Percentiles rank a stretch among this genome's conserved stretches.
phyloP scores from a whole-genome alignment of 257 asterid genomes.

The Petrea volubilis region DNA sequence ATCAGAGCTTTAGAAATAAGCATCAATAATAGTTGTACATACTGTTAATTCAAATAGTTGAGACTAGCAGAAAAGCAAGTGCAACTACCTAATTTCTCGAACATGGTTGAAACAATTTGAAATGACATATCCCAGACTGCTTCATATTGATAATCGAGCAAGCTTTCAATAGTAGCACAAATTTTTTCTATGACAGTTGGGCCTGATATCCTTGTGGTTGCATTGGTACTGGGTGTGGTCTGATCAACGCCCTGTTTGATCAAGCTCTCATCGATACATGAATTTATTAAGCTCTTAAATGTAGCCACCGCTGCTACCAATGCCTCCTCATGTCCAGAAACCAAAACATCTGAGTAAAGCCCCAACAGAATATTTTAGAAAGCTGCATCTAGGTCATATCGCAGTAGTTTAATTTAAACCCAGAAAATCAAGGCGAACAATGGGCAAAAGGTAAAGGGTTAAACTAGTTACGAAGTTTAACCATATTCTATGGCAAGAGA shows the following conservation, averaged over 20 bases:
- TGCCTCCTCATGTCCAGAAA: constrained; percentile 92
- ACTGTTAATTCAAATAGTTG: constrained; percentile 8
- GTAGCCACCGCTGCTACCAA: constrained; percentile 69
- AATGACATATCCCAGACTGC: constrained; percentile 86
- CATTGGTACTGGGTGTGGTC: constrained; percentile 39
- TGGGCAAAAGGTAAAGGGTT: background rate
- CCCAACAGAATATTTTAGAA: constrained; percentile 22
- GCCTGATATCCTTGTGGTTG: constrained; percentile 50
- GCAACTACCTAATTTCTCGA: constrained; percentile 79
- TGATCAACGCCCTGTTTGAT: constrained; percentile 75
- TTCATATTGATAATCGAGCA: constrained; percentile 73
- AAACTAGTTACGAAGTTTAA: background rate
- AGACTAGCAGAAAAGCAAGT: constrained; percentile 10
- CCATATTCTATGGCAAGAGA: background rate
- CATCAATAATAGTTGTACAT: constrained; percentile 5
- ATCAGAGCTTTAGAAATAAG: background rate
- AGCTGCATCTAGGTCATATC: background rate
- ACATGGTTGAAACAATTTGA: constrained; percentile 75
- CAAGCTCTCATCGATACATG: constrained; percentile 75
- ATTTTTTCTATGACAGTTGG: constrained; percentile 83
- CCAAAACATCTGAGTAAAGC: constrained; percentile 61
- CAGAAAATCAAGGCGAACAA: background rate
- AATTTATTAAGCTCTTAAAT: constrained; percentile 67
- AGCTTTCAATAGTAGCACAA: constrained; percentile 78
- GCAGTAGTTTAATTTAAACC: background rate